A percentile compares a stretch with the other conserved stretches of the same genome.
phyloP scores from a whole-genome alignment of 2,329 filamentous ascomycete genomes.

The Lithohypha guttulata region DNA sequence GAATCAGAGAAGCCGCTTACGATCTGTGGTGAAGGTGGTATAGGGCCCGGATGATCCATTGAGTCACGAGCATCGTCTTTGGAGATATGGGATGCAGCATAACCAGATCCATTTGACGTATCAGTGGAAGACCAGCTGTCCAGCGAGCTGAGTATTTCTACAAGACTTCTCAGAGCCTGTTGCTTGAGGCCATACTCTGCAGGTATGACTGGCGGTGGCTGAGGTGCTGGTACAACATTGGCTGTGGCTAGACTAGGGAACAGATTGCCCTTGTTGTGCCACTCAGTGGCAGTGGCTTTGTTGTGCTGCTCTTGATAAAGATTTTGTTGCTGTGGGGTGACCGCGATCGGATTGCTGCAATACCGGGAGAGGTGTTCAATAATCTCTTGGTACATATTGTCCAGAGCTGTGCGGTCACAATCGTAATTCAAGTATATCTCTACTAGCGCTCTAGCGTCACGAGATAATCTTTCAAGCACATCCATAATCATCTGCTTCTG shows the following conservation, averaged over 20 bases:
- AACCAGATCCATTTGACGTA: conserved; percentile 24
- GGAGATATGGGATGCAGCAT: conserved; percentile 39
- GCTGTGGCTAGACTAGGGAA: conserved; percentile 77
- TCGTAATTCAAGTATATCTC: conserved; percentile 98
- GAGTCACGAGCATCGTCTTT: conserved; percentile 58
- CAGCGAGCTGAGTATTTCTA: conserved; percentile 78
- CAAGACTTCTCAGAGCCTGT: conserved; percentile 74
- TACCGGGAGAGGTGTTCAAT: conserved; percentile 89
- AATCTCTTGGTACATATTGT: conserved; percentile 91
- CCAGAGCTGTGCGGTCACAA: conserved; percentile 80
- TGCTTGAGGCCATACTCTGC: conserved; percentile 88
- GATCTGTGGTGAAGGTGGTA: conserved; percentile 46
- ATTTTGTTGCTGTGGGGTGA: conserved; percentile 70
- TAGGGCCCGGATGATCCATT: conserved; percentile 55
- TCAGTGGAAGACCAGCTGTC: conserved; percentile 71
- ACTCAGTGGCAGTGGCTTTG: conserved; percentile 57
- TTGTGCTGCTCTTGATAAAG: conserved; percentile 70
- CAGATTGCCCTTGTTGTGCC: conserved; percentile 75
- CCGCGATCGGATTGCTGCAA: conserved; percentile 64
- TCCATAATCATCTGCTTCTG: conserved; percentile 90
- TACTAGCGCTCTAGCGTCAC: conserved; percentile 77
- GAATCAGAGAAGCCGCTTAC: conserved; percentile 44
- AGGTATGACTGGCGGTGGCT: conserved; percentile 48
- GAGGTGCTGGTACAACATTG: conserved; percentile 50
- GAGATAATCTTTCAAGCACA: conserved; percentile 71